Conservation (phyloP, 768 basidiomycete species). For the Hericium alpestre region DNA sequence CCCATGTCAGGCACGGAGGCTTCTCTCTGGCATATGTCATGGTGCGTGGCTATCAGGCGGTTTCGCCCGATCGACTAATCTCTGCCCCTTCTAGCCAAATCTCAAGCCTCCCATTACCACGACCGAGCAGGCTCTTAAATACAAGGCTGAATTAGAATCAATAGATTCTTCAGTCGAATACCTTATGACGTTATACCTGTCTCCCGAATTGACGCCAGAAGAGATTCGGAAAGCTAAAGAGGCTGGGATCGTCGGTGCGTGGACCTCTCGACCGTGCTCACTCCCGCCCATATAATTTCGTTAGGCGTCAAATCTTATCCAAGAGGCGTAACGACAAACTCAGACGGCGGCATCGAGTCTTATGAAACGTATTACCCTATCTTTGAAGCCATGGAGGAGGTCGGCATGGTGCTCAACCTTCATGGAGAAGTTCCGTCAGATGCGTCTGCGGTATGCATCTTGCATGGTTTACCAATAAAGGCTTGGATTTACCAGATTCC, state of each 20-base stretch:
- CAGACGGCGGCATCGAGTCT: conserved; percentile 90
- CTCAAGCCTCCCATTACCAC: conserved; percentile 79
- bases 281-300: neutral
- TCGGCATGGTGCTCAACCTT: conserved; percentile 88
- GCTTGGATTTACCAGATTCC: neutral
- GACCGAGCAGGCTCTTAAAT: conserved; percentile 69
- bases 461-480: conserved; percentile 4
- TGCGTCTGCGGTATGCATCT: conserved; percentile 35
- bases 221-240: conserved; percentile 82
- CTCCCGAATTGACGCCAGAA: conserved; percentile 78
- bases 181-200: conserved; percentile 95
- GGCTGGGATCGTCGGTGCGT: conserved; percentile 63
- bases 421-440: conserved; percentile 98
- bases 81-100: conserved; percentile 58
- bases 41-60: conserved; percentile 34
- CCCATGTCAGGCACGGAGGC: conserved; percentile 84
- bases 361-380: conserved; percentile 90
- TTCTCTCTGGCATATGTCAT: conserved; percentile 92
- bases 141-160: conserved; percentile 61
- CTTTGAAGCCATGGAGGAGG: conserved; percentile 89
- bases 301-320: conserved; percentile 92
- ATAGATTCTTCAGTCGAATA: conserved; percentile 76
- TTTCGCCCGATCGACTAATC: neutral
- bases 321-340: conserved; percentile 94
- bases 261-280: neutral